Evolutionary conservation across 1,284 basidiomycete genomes (phyloP).

Genomic region (Rhodotorula sp.): DNA sequence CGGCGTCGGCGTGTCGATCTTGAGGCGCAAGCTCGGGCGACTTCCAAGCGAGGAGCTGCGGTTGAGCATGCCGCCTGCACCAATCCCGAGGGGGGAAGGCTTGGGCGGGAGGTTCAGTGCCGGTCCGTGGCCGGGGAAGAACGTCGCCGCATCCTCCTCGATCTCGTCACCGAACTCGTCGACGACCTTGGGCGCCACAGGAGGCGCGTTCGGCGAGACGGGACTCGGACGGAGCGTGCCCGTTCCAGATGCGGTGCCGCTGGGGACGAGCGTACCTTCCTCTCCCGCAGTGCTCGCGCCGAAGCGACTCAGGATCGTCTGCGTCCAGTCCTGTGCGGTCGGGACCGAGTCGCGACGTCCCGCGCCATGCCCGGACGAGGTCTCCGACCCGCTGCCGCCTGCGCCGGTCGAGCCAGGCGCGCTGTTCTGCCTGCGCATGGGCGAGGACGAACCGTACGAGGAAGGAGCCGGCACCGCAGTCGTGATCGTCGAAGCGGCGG

Average conservation of each 20-base stretch:
- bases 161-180: conserved; percentile 40
- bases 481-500: neutral
- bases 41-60: conserved; percentile 3
- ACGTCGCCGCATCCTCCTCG: conserved; percentile 34
- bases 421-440: conserved; percentile 22
- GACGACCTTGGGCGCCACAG: conserved; percentile 14
- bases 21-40: conserved; percentile 31
- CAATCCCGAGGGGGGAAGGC: conserved; percentile 1
- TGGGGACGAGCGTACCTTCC: conserved; percentile 15
- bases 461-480: conserved; percentile 11
- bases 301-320: conserved; percentile 26
- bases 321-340: conserved; percentile 30
- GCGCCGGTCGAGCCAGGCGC: conserved; percentile 1
- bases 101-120: neutral
- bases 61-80: too few relatives aligned
- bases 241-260: neutral
- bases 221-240: conserved; percentile 13
- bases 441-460: conserved; percentile 19
- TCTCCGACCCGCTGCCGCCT: neutral
- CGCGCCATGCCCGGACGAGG: neutral
- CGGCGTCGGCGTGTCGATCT: conserved; percentile 25
- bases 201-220: neutral
- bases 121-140: conserved; percentile 36
- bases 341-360: conserved; percentile 21
- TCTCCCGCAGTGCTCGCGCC: conserved; percentile 16